A percentile compares a stretch with the other conserved stretches of the same genome.
These are phyloP conservation scores for Candida palmyrensis DNA, from an alignment of 805 yeast genomes.

Conservation along the genomic window DNA sequence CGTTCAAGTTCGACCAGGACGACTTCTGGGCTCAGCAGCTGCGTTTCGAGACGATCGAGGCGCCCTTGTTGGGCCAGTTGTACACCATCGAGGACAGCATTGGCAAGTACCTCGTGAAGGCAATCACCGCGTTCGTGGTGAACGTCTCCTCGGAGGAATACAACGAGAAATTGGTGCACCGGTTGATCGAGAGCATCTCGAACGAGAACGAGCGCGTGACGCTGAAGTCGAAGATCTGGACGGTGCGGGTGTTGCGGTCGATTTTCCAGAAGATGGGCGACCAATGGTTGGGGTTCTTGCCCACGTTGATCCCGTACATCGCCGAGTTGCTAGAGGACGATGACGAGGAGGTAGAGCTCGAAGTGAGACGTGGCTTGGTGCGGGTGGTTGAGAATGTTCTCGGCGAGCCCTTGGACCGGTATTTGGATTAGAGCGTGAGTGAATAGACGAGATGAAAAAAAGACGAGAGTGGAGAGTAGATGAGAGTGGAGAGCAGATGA, in stretches of 20 bases:
- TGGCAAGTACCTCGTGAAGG: constrained; percentile 77
- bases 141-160: constrained; percentile 65
- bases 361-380: constrained; percentile 85
- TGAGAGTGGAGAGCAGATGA: not conserved
- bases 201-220: constrained; percentile 50
- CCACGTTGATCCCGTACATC: constrained; percentile 91
- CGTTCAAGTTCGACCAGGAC: constrained; percentile 85
- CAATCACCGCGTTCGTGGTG: constrained; percentile 68
- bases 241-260: constrained; percentile 70
- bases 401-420: constrained; percentile 92
- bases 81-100: constrained; percentile 62
- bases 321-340: constrained; percentile 96
- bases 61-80: constrained; percentile 62
- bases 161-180: constrained; percentile 56
- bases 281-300: constrained; percentile 85
- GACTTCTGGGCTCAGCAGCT: constrained; percentile 92
- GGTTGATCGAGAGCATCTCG: constrained; percentile 31
- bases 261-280: constrained; percentile 92
- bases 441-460: not conserved
- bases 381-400: constrained; percentile 86
- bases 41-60: constrained; percentile 70
- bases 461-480: not conserved
- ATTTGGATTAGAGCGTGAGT: constrained; percentile 39
- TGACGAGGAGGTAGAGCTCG: constrained; percentile 84
- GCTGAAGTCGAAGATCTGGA: constrained; percentile 74